These are phyloP conservation scores for Eimeria maxima DNA, from an alignment of 169 alveolate species.

Conservation along the genomic window DNA sequence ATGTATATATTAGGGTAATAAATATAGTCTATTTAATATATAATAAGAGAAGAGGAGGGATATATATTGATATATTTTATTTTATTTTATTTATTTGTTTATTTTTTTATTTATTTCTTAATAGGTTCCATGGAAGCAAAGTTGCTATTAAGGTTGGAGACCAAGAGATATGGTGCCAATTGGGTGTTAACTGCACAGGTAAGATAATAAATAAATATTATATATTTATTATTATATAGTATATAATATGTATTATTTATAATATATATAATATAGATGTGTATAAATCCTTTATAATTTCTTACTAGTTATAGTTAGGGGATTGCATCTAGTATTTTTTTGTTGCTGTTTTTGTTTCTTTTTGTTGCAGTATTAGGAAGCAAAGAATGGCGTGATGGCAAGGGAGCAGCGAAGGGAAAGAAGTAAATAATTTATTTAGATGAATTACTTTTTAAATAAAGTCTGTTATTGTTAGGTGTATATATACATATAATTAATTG, in stretches of 20 bases:
- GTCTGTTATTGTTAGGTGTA: too few species aligned
- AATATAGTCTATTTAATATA: too few species aligned
- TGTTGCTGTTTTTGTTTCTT: not conserved
- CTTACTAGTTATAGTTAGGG: not conserved
- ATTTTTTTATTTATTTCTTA: not conserved
- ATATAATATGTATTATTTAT: too few species aligned
- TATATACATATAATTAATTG: too few species aligned
- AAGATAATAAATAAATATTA: too few species aligned
- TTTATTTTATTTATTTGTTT: slow-evolving; percentile 85
- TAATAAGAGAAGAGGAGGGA: too few species aligned
- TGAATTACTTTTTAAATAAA: too few species aligned
- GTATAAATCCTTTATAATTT: too few species aligned
- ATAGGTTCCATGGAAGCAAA: slow-evolving; percentile 81
- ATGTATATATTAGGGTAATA: not conserved
- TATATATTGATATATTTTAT: too few species aligned
- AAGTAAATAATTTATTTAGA: slow-evolving; percentile 2
- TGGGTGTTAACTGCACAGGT: slow-evolving; percentile 84
- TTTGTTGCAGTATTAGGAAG: slow-evolving; percentile 63
- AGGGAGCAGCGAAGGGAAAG: slow-evolving; percentile 65
- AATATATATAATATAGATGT: too few species aligned
- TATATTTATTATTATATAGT: not conserved
- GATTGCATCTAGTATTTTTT: too few species aligned
- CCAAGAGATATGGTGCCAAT: slow-evolving; percentile 82
- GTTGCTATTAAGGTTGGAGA: slow-evolving; percentile 79
- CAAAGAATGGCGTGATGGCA: slow-evolving; percentile 75